Evolutionary conservation across 345 rosid genomes (phyloP).

Genomic region (Salix viminalis): DNA sequence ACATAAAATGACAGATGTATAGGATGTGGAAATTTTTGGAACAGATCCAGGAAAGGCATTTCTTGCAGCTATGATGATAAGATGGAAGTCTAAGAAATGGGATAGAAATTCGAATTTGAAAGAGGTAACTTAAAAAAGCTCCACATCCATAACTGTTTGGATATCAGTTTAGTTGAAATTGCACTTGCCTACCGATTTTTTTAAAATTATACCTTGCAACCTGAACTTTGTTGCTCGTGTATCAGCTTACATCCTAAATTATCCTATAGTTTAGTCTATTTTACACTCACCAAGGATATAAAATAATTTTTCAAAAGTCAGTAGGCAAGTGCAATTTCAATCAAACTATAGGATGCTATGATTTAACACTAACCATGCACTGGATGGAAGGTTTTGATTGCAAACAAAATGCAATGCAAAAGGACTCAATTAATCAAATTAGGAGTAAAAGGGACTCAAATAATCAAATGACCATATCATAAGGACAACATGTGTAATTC

Average conservation of each 20-base stretch:
- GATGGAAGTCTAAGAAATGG: not conserved
- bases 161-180: too few species aligned
- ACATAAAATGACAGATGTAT: not conserved
- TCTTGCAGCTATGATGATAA: not conserved
- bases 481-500: not conserved
- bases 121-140: not conserved
- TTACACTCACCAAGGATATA: too few species aligned
- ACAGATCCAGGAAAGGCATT: not conserved
- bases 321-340: too few species aligned
- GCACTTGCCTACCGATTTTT: too few species aligned
- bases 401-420: not conserved
- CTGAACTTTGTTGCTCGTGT: too few species aligned
- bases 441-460: not conserved
- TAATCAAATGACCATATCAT: not conserved
- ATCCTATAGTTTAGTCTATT: too few species aligned
- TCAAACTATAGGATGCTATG: too few species aligned
- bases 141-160: too few species aligned
- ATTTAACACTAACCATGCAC: too few species aligned
- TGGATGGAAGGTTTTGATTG: not conserved
- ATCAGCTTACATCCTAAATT: too few species aligned
- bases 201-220: too few species aligned
- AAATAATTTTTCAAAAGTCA: too few species aligned
- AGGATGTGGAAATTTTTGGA: not conserved
- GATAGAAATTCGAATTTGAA: not conserved
- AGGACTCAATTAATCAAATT: not conserved